These are phyloP conservation scores for Nakazawaea ambrosiae DNA, from an alignment of 805 yeast species.

Conservation along the genomic window DNA sequence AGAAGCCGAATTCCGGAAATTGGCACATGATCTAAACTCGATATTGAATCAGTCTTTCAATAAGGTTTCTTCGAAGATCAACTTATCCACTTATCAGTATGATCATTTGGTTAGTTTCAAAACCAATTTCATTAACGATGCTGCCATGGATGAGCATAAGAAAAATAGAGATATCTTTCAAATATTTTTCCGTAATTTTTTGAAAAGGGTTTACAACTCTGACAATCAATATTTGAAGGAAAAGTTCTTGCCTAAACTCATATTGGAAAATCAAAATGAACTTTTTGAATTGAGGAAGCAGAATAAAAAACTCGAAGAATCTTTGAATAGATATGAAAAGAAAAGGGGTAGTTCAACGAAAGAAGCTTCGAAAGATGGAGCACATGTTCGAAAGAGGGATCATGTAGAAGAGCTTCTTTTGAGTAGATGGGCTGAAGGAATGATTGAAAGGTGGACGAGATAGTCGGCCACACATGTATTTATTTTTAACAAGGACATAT, in stretches of 20 bases:
- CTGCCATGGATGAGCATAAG: conserved; percentile 19
- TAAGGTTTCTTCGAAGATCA: conserved; percentile 40
- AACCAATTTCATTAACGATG: conserved; percentile 23
- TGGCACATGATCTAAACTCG: conserved; percentile 22
- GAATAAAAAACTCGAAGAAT: background rate
- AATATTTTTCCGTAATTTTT: conserved; percentile 22
- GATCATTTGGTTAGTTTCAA: conserved; percentile 34
- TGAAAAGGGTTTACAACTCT: conserved; percentile 25
- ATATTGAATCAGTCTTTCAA: conserved; percentile 35
- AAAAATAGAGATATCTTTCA: conserved; percentile 22
- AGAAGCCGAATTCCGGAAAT: conserved; percentile 7
- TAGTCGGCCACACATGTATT: too few species aligned
- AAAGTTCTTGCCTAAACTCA: conserved; percentile 20
- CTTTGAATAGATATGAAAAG: too few species aligned
- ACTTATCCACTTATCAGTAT: conserved; percentile 47
- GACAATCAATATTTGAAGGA: conserved; percentile 19
- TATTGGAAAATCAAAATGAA: conserved; percentile 17
- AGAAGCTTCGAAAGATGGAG: background rate
- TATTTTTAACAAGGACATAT: too few species aligned
- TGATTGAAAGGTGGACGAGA: conserved; percentile 16
- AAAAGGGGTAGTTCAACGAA: too few species aligned
- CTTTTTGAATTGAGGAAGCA: conserved; percentile 10
- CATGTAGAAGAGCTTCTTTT: conserved; percentile 36
- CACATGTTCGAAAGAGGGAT: conserved; percentile 15
- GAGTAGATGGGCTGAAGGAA: conserved; percentile 42